Percentiles rank a stretch among this genome's conserved stretches.
phyloP scores from a whole-genome alignment of 2,329 filamentous ascomycete species.

The Penicillium sp. region DNA sequence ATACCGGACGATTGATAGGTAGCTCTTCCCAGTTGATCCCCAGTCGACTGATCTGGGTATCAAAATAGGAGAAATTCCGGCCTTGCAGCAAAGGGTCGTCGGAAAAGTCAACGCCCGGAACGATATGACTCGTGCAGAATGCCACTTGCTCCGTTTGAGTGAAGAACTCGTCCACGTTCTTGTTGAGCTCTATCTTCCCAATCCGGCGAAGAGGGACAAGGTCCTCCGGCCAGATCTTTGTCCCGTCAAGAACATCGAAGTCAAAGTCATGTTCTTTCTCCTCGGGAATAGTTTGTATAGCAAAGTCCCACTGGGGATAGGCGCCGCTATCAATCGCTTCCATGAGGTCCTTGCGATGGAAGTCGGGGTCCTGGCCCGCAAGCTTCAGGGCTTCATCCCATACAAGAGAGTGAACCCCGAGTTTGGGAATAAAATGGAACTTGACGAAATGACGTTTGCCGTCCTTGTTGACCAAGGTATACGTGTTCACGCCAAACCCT shows the following conservation, averaged over 20 bases:
- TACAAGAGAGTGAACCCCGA: constrained; percentile 36
- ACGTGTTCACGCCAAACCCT: constrained; percentile 39
- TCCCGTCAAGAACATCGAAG: constrained; percentile 81
- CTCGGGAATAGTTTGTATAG: constrained; percentile 72
- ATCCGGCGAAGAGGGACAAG: constrained; percentile 71
- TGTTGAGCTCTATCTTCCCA: constrained; percentile 74
- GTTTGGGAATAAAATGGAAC: constrained; percentile 34
- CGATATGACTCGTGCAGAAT: constrained; percentile 76
- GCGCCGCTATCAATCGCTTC: constrained; percentile 70
- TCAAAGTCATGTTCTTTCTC: constrained; percentile 72
- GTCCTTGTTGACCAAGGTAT: constrained; percentile 31
- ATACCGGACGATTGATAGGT: constrained; percentile 72
- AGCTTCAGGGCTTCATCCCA: constrained; percentile 73
- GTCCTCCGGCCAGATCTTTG: constrained; percentile 82
- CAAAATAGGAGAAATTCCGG: constrained; percentile 62
- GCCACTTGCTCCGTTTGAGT: constrained; percentile 78
- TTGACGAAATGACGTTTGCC: constrained; percentile 38
- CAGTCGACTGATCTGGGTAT: constrained; percentile 61
- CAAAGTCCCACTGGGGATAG: constrained; percentile 76
- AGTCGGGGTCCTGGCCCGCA: constrained; percentile 72
- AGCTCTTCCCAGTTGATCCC: constrained; percentile 74
- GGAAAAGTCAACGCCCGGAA: constrained; percentile 73
- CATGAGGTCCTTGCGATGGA: constrained; percentile 73
- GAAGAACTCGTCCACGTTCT: constrained; percentile 78
- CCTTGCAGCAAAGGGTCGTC: constrained; percentile 73